These are phyloP conservation scores for Malassezia nana DNA, from an alignment of 1,284 basidiomycete species.

Conservation along the genomic window DNA sequence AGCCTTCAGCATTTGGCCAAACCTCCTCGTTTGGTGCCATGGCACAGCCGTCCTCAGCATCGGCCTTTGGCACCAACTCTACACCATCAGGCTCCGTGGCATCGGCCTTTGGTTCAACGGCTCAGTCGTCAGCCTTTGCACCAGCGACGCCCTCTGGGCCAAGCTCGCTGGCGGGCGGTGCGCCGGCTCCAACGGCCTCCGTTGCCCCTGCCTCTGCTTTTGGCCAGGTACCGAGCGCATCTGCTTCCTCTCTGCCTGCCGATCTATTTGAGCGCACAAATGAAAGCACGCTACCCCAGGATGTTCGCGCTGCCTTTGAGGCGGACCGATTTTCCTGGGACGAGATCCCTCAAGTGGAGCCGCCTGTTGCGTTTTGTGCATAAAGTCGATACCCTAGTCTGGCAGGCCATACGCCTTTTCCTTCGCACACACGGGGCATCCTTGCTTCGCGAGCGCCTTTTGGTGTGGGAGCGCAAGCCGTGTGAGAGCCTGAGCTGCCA, in stretches of 20 bases:
- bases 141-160: neutral
- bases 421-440: constrained; percentile 10
- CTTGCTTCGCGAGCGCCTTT: neutral
- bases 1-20: neutral
- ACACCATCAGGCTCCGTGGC: neutral
- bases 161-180: too few species aligned
- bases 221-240: neutral
- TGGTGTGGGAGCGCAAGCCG: neutral
- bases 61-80: neutral
- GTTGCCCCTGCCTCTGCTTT: neutral
- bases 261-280: constrained; percentile 3
- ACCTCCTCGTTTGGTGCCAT: neutral
- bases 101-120: neutral
- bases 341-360: constrained; percentile 13
- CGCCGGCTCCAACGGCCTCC: too few species aligned
- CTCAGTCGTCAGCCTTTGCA: neutral
- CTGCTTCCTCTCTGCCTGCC: neutral
- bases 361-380: constrained; percentile 8
- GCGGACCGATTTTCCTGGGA: constrained; percentile 12
- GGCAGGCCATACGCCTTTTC: neutral
- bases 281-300: constrained; percentile 2
- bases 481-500: too few species aligned
- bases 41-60: neutral
- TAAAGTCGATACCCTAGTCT: constrained; percentile 7
- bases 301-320: constrained; percentile 9